Evolutionary conservation across 345 rosid genomes (phyloP).

Genomic region (Lepidium sativum): DNA sequence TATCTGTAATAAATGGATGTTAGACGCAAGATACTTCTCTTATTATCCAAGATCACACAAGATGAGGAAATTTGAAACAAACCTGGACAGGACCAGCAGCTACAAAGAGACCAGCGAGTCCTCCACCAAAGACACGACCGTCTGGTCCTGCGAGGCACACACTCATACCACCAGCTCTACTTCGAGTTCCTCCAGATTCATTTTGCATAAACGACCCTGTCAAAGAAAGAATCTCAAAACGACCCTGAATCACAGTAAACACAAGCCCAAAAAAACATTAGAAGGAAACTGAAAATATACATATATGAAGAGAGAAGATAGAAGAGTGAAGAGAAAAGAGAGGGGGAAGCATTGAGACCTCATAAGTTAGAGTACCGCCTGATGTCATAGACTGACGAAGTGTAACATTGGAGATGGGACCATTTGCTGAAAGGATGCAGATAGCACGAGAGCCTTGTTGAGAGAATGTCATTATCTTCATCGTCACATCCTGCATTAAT

Average conservation of each 20-base stretch:
- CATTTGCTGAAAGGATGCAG: constrained; percentile 86
- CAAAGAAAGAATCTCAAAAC: constrained; percentile 91
- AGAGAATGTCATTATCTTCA: constrained; percentile 89
- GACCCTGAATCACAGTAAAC: constrained; percentile 44
- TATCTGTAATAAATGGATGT: constrained; percentile 2
- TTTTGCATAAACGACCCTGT: constrained; percentile 80
- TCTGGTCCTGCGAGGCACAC: constrained; percentile 87
- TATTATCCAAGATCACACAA: not conserved
- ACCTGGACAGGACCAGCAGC: constrained; percentile 99
- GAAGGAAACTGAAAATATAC: not conserved
- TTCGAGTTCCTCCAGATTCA: constrained; percentile 60
- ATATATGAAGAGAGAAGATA: not conserved
- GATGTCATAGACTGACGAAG: constrained; percentile 79
- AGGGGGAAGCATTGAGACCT: constrained; percentile 34
- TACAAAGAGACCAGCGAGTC: constrained; percentile 80
- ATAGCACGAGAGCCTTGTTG: constrained; percentile 83
- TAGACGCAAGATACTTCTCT: not conserved
- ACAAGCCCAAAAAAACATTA: not conserved
- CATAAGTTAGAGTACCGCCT: constrained; percentile 92
- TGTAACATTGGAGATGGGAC: constrained; percentile 83
- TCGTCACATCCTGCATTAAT: constrained; percentile 63
- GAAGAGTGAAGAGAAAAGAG: not conserved
- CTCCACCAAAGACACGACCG: constrained; percentile 95
- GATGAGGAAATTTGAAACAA: not conserved
- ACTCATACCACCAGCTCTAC: constrained; percentile 98